Base-by-base conservation (phyloP, 352 stramenopile species). In the Phytophthora aleatoria region DNA sequence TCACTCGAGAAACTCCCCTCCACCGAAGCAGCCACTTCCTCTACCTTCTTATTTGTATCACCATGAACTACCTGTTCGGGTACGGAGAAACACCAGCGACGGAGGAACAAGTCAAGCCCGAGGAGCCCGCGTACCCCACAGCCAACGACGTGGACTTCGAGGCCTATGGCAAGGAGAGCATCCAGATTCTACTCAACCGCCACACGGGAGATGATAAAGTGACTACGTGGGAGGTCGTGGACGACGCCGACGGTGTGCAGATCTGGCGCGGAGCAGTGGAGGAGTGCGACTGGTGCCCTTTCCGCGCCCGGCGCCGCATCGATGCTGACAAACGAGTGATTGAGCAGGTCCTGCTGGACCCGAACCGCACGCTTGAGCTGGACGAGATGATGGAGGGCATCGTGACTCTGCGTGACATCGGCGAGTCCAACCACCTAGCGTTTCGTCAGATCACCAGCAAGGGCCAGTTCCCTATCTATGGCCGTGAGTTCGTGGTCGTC, bases 371-470 rank as follows among this genome's bases (percentile, higher is more conserved):
- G 50, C 73, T 89, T 39, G 74, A 91, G 67, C 79, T 92, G 39
- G 86, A 94, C 63, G 81, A 92, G 47, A 94, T 92, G 83, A 94
- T 85, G 56, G 86, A 92, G 53, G 69, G 69, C 15, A 51, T 89
- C 16, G 64, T 74, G 27, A 85, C 86, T 20, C 63, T 94, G 52
- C 77, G 90, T 50, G 61, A 65, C 12, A 71, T 77, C 8, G 77
- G 79, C 48, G 71, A 83, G n/a, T 75, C 81, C 6, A 80, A 82
- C 49, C 74, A 72, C 57, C 50, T 91, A 31, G 85, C 74, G 33
- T 74, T 92, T 49, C 83, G 85, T 38, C 81, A 94, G 58, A 79
- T 92, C 31, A 82, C 76, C 9, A 91, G 77, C 79, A 94, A 94
- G 66, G 83, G 73, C 12, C 73, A 92, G 48, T 92, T 94, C 60